These are phyloP conservation scores for Mycena polygramma DNA, from an alignment of 768 basidiomycete genomes.

Conservation along the genomic window DNA sequence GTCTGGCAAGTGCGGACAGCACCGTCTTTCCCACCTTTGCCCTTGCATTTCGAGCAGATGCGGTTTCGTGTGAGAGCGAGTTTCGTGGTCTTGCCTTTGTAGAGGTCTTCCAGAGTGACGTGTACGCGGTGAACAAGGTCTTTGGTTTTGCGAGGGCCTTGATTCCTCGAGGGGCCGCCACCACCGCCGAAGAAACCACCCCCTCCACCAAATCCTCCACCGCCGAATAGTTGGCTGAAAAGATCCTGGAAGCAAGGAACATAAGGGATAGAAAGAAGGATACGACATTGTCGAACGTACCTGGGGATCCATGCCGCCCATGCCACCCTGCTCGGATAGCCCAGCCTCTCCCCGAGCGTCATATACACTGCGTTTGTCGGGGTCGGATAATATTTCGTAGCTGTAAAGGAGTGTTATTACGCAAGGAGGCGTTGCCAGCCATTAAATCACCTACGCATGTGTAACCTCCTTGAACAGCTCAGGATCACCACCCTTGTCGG, in stretches of 20 bases:
- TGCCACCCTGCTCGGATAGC: constrained; percentile 85
- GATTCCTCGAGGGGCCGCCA: constrained; percentile 67
- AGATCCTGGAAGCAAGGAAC: constrained; percentile 71
- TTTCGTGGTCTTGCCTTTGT: constrained; percentile 99
- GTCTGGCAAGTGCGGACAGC: constrained; percentile 83
- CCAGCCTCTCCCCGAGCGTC: constrained; percentile 96
- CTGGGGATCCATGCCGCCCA: constrained; percentile 98
- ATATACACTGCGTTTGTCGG: constrained; percentile 84
- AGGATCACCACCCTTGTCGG: constrained; percentile 96
- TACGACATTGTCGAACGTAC: constrained; percentile 53
- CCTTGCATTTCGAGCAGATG: constrained; percentile 93
- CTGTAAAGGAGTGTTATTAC: constrained; percentile 53
- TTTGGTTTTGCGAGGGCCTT: constrained; percentile 92
- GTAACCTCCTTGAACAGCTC: constrained; percentile 98
- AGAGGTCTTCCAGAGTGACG: constrained; percentile 97
- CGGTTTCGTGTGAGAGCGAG: constrained; percentile 96
- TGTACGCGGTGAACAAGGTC: constrained; percentile 97
- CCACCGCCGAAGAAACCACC: constrained; percentile 80
- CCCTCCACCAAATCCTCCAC: constrained; percentile 88
- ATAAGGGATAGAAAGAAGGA: constrained; percentile 20
- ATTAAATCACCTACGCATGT: constrained; percentile 79
- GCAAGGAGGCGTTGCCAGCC: constrained; percentile 14
- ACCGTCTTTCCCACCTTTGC: constrained; percentile 98
- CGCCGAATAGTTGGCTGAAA: constrained; percentile 96
- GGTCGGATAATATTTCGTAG: constrained; percentile 93